Conservation (phyloP, 75 land plant species). For the Sequoiadendron giganteum region DNA sequence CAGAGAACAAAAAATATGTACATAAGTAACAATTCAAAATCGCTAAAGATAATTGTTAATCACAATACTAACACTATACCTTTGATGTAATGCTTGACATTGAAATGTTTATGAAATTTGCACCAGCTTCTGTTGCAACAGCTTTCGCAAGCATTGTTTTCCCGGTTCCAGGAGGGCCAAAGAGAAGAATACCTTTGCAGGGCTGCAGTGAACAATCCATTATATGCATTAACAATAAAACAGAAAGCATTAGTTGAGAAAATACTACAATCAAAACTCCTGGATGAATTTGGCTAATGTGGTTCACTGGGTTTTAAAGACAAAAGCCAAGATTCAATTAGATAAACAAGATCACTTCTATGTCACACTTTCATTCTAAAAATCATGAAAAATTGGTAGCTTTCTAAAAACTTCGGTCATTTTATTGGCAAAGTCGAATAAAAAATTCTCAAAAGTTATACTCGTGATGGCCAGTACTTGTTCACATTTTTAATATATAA, state of each 20-base stretch:
- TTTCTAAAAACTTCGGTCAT: neutral
- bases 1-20: neutral
- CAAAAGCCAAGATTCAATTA: neutral
- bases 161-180: conserved; percentile 97
- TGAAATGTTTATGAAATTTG: conserved; percentile 90
- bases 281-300: neutral
- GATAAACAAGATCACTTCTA: neutral
- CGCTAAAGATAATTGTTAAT: neutral
- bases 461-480: neutral
- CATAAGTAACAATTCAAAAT: neutral
- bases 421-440: neutral
- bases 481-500: neutral
- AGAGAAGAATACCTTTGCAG: conserved; percentile 87
- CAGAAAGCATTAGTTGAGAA: neutral
- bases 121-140: conserved; percentile 97
- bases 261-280: neutral
- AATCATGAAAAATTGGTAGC: neutral
- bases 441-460: neutral
- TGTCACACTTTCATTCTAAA: neutral
- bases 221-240: neutral
- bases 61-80: conserved; percentile 27
- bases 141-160: conserved; percentile 98
- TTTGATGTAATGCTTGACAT: conserved; percentile 95
- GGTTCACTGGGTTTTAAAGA: neutral
- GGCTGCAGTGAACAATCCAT: conserved; percentile 47